Base-by-base conservation (phyloP, 2,329 filamentous ascomycete genomes). In the Bisporella sp. region DNA sequence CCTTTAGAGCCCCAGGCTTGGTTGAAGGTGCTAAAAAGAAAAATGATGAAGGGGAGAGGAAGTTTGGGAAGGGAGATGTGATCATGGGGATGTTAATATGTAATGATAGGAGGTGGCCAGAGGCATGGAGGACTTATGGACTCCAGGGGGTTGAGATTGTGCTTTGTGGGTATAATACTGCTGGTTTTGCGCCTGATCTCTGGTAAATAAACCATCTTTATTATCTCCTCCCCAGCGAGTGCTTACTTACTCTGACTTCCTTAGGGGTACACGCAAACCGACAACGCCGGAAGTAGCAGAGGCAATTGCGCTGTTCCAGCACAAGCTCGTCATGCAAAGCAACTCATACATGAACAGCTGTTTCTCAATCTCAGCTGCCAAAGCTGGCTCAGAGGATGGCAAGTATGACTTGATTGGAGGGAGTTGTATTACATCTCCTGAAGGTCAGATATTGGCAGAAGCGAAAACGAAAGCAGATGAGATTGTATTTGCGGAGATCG, bases 61-160 rank as follows among this genome's bases (percentile, higher is more conserved):
- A n/a, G 7, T 1, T 4, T 5, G 46, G 37, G 2, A 41, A 47
- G 29, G 46, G 37, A 5, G 46, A 79, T 57, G 71, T 75, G 3
- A 76, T 79, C 42, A 45, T 78, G 31, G 67, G 76, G 6, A 77
- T 78, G 74, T 66, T 79, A 59, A 77, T 78, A 49, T 79, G 76
- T 63, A 79, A 78, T 56, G 76, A 78, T 60, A 64, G 75, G 4
- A 67, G 76, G 6, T 79, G 76, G 76, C 67, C 73, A 1, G 76
- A 79, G 56, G 71, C 69, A 0, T 79, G 76, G 75, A 63, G 76
- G 33, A 66, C 67, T 13, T 74, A 77, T 55, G 73, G 75, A 1
- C 64, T 79, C 5, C 73, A 78, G 56, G 74, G 74, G 5, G 69
- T 70, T 3, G 74, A 77, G 60, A 55, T 77, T 6, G 60, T 74